Base-by-base conservation (phyloP, 495 filamentous ascomycete species). In the Pyrenula aspistea region DNA sequence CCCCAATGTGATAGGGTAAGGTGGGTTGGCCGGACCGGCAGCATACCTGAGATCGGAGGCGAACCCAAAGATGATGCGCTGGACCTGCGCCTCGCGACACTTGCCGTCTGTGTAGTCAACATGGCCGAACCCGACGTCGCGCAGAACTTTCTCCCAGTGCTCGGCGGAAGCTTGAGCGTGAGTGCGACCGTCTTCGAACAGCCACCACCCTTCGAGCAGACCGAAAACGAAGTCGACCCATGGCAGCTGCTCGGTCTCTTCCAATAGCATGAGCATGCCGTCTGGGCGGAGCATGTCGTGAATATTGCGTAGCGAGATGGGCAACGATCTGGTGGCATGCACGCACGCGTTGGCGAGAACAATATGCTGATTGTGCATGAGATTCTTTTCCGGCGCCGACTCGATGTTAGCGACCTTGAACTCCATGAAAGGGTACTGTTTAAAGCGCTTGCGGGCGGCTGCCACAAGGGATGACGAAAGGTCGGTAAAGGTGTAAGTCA, bases 401-500 rank as follows among this genome's bases (percentile, higher is more conserved):
- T 75, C 73, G 11, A 74, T 60, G 51, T 75, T 60, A 0, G 72
- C 22, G 0, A 62, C 53, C 25, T 24, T 55, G 50, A 62, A 75
- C n/a, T 65, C 48, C 62, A 72, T 68, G 19, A 59, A 61, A 8
- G 53, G 31, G 24, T 62, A 62, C 1, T 58, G 49, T 0, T 60
- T 56, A 51, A 73, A 70, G 22, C 60, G 67, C 0, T 60, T 61
- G 20, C 58, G 59, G 0, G 68, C 73, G 0, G 61, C 61, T 1
- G 67, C 61, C 0, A 76, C 67, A 8, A 76, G 56, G 0, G 70
- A 65, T 0, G 60, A 23, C 11, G 73, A 73, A 12, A 75, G 49
- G 22, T 77, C 74, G 0, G 67, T 73, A 55, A 77, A 73, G 1
- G 67, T 69, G 62, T 77, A 77, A 21, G 57, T 36, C 36, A 77